Base-by-base conservation (phyloP, 176 grass and related monocot species). In the Aegilops sharonensis region DNA sequence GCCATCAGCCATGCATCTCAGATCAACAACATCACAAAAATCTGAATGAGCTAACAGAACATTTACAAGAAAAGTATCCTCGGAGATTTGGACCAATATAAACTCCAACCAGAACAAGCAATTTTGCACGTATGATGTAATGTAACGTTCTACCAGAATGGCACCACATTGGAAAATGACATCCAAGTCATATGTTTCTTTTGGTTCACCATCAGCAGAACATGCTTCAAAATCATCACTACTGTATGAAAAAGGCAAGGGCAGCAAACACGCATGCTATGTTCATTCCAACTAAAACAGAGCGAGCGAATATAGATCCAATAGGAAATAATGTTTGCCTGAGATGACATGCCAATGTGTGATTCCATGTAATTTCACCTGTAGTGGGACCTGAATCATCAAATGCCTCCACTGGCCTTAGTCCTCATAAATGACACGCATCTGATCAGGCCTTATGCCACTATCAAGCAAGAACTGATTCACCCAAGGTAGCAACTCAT, bases 361-460 rank as follows among this genome's bases (percentile, higher is more conserved):
- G 8, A 76, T 20, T 7, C 73, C 17, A 29, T 27, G 25, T 31
- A 27, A 76, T 54, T 52, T 76, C 25, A 76, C 7, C 29, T 2
- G 36, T 42, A 64, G 9, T 27, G 13, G 23, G 15, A 25, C 36
- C 36, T 62, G 59, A 29, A 64, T 27, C 14, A 60, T 34, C 30
- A 32, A 54, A 71, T 71, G 68, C 34, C 14, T 10, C 11, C 6
- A 32, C 5, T 0, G 25, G 20, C 36, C 32, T 50, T 85, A 52
- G n/a, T 23, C 69, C 31, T 6, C 36, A 1, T 68, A 34, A 24
- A 6, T 78, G 76, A 47, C 70, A 45, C 4, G 2, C 64, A 84
- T 65, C 57, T 40, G 27, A 74, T n/a, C 67, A 66, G 8, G 0
- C 8, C 12, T 52, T 40, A 79, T 84, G 81, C 81, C 87, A 43